These are phyloP conservation scores for Incumbomyces lentus DNA, from an alignment of 2,329 filamentous ascomycete species.

Conservation along the genomic window DNA sequence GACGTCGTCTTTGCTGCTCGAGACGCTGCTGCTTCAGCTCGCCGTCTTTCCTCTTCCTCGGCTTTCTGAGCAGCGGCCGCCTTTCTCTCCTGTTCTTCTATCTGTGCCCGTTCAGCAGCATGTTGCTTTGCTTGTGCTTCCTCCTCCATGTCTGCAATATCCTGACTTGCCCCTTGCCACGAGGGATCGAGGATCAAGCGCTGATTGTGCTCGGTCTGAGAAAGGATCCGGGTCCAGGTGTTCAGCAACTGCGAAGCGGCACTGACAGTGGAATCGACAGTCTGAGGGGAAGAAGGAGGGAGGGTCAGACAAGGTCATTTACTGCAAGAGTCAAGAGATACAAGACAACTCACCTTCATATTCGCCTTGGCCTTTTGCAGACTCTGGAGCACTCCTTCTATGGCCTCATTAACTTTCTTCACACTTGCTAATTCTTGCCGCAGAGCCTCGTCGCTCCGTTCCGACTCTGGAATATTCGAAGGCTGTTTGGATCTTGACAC, in stretches of 20 bases:
- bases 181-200: slow-evolving; percentile 75
- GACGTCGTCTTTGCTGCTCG: slow-evolving; percentile 20
- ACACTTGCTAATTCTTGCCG: slow-evolving; percentile 73
- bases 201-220: slow-evolving; percentile 95
- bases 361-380: slow-evolving; percentile 39
- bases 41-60: slow-evolving; percentile 39
- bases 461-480: slow-evolving; percentile 29
- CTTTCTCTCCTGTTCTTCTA: slow-evolving; percentile 66
- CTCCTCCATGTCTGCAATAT: slow-evolving; percentile 75
- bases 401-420: slow-evolving; percentile 73
- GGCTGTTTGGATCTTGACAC: background rate
- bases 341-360: slow-evolving; percentile 33
- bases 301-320: no score
- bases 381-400: slow-evolving; percentile 50
- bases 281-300: slow-evolving; percentile 37
- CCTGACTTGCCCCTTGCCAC: slow-evolving; percentile 82
- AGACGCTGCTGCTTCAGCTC: slow-evolving; percentile 24
- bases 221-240: slow-evolving; percentile 91
- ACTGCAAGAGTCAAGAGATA: no score
- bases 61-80: slow-evolving; percentile 53
- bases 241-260: slow-evolving; percentile 84
- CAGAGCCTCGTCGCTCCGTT: slow-evolving; percentile 62
- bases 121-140: slow-evolving; percentile 65
- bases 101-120: slow-evolving; percentile 63
- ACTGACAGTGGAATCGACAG: slow-evolving; percentile 71